Evolutionary conservation across 2,329 filamentous ascomycete species (phyloP).

Genomic region (Lizonia empirigonia): DNA sequence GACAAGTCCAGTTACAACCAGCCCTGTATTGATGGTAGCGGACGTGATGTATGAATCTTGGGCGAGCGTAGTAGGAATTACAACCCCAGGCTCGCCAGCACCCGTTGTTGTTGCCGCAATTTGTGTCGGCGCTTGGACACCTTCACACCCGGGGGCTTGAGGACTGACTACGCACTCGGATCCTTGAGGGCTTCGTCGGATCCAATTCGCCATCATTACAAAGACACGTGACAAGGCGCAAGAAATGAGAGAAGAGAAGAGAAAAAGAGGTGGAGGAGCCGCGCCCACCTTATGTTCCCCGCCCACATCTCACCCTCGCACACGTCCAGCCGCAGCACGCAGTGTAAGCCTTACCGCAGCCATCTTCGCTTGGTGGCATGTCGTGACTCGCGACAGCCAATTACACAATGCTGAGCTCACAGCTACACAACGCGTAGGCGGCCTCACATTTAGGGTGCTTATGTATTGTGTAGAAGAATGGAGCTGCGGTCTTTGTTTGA

Average conservation of each 20-base stretch:
- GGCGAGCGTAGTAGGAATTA: neutral
- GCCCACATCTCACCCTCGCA: constrained; percentile 4
- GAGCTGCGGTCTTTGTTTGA: neutral
- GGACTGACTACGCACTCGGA: neutral
- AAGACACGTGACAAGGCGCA: neutral
- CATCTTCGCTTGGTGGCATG: neutral
- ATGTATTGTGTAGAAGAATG: neutral
- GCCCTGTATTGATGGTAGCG: no score
- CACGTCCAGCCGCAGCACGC: constrained; percentile 11
- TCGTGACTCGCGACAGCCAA: neutral
- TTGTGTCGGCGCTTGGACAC: neutral
- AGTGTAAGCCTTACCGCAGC: constrained; percentile 12
- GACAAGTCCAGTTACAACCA: neutral
- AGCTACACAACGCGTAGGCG: neutral
- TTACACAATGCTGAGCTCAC: neutral
- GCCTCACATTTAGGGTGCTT: neutral
- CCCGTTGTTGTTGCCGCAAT: neutral
- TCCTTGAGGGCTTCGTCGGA: neutral
- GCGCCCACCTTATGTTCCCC: constrained; percentile 3
- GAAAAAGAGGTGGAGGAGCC: neutral
- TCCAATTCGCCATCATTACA: neutral
- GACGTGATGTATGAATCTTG: neutral
- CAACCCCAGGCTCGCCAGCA: neutral
- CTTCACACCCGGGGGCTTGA: neutral
- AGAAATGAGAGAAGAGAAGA: constrained; percentile 3